A percentile compares a stretch with the other conserved stretches of the same genome.
Evolutionary conservation across 2,329 filamentous ascomycete genomes (phyloP).

Genomic region (Fusarium keratoplasticum): DNA sequence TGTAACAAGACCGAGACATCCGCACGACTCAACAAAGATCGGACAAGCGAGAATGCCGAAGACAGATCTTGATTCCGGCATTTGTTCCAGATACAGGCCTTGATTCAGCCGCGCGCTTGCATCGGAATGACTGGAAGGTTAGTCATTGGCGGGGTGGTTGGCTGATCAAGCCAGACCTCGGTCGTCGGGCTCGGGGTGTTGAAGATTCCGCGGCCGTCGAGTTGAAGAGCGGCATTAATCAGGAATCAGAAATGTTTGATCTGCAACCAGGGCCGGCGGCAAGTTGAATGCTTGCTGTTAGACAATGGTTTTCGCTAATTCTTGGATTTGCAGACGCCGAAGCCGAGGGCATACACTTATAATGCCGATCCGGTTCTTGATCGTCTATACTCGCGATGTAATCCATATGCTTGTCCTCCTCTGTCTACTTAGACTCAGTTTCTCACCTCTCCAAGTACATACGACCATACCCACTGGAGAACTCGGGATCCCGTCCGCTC

Average conservation of each 20-base stretch:
- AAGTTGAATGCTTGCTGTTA: not conserved
- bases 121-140: not conserved
- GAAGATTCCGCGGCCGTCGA: not conserved
- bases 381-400: not conserved
- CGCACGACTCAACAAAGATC: not conserved
- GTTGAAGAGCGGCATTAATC: not conserved
- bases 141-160: slow-evolving; percentile 2
- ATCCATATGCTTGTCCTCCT: not conserved
- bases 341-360: not conserved
- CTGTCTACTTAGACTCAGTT: not conserved
- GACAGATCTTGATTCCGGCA: slow-evolving; percentile 18
- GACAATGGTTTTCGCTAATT: not conserved
- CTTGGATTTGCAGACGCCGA: not conserved
- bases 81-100: slow-evolving; percentile 9
- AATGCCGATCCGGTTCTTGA: not conserved
- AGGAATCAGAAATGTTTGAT: not conserved
- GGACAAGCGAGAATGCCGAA: slow-evolving; percentile 14
- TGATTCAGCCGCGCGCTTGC: slow-evolving; percentile 30
- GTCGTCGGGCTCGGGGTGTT: not conserved
- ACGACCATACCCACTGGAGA: slow-evolving; percentile 1
- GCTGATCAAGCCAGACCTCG: not conserved
- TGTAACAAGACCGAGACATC: slow-evolving; percentile 7
- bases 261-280: not conserved
- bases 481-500: slow-evolving; percentile 1
- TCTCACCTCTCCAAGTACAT: not conserved